phyloP scores from a whole-genome alignment of 2,329 filamentous ascomycete species.

The Colletotrichum viniferum region DNA sequence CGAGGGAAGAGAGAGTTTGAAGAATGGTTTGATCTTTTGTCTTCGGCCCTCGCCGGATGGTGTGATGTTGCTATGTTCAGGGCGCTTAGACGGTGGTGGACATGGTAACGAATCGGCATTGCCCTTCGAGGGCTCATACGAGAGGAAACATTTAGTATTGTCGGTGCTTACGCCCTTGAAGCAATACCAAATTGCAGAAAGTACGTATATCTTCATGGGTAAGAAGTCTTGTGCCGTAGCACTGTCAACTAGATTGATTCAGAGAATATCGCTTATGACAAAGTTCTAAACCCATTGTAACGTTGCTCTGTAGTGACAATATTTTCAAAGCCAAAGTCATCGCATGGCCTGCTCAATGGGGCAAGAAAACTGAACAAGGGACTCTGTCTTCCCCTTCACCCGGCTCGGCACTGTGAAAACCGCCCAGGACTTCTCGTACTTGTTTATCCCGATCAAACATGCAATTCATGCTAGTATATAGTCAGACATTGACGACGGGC shows the following conservation, averaged over 20 bases:
- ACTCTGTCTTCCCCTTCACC: not conserved
- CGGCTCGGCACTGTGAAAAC: not conserved
- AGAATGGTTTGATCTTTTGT: not conserved
- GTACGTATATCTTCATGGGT: not conserved
- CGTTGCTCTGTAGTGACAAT: not conserved
- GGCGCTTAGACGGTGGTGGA: not conserved
- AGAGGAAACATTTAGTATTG: not conserved
- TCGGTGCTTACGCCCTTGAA: not conserved
- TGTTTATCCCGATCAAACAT: not conserved
- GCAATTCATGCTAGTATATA: not conserved
- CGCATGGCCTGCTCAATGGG: not conserved
- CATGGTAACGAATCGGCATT: not conserved
- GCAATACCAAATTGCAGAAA: not conserved
- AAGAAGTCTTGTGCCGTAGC: not conserved
- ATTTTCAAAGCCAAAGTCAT: not conserved
- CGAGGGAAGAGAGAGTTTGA: not conserved
- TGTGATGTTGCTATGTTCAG: not conserved
- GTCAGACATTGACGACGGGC: rapidly evolving
- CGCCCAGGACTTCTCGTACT: not conserved
- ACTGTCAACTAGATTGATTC: not conserved
- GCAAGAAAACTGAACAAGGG: not conserved
- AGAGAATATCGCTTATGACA: not conserved
- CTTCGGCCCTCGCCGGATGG: not conserved
- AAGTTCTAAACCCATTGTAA: not conserved
- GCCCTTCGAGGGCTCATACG: not conserved